A percentile compares a stretch with the other conserved stretches of the same genome.
These are phyloP conservation scores for Nepenthes gracilis DNA, from an alignment of 148 eudicot species.

Conservation along the genomic window DNA sequence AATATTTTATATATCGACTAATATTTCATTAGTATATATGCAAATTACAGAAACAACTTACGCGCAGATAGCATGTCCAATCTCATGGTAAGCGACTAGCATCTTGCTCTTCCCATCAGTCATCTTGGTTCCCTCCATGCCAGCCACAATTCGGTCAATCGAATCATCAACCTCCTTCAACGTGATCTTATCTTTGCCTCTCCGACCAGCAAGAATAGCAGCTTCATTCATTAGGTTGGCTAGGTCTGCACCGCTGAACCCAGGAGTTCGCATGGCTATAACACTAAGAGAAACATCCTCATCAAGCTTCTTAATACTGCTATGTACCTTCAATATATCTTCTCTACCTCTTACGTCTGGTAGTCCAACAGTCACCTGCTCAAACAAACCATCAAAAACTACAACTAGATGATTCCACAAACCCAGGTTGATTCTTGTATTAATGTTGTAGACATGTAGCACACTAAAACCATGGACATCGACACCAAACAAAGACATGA, in stretches of 20 bases:
- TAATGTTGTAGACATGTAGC: no score
- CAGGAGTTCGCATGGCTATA: constrained; percentile 77
- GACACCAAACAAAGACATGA: no score
- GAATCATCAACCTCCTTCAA: constrained; percentile 70
- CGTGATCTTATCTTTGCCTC: constrained; percentile 59
- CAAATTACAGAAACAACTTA: constrained; percentile 20
- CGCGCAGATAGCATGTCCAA: constrained; percentile 86
- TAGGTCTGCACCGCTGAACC: constrained; percentile 83
- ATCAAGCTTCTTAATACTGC: constrained; percentile 58
- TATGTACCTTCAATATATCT: constrained; percentile 65
- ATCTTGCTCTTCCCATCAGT: constrained; percentile 86
- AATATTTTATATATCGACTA: no score
- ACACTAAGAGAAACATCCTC: constrained; percentile 47
- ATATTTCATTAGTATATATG: no score
- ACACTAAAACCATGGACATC: not conserved
- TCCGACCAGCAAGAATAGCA: constrained; percentile 81
- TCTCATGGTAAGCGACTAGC: constrained; percentile 82
- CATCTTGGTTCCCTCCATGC: constrained; percentile 84
- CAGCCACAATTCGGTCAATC: constrained; percentile 70
- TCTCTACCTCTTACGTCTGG: constrained; percentile 76
- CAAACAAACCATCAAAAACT: constrained; percentile 2
- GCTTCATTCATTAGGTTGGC: constrained; percentile 91
- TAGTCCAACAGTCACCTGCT: constrained; percentile 52
- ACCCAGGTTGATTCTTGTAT: not conserved
- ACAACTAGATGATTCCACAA: not conserved